Evolutionary conservation across 371 early-diverging fungal species (phyloP).

Genomic region (Dentiscutata heterogama): DNA sequence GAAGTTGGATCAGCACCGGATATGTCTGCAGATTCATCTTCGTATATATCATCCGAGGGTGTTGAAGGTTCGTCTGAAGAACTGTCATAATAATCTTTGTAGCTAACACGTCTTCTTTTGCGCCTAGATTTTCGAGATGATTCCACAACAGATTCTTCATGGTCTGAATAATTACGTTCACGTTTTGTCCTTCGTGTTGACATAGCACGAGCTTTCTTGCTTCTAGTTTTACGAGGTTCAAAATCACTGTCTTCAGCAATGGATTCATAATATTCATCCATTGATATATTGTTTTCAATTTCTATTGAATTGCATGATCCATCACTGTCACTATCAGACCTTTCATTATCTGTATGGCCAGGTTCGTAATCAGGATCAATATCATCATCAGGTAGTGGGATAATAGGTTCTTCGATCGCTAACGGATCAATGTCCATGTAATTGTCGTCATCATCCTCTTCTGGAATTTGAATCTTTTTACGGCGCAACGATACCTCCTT

Average conservation of each 20-base stretch:
- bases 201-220: too few species aligned
- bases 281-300: too few species aligned
- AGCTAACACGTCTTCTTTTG: too few species aligned
- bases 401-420: background rate
- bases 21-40: conserved; percentile 1
- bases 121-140: too few species aligned
- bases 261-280: too few species aligned
- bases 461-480: background rate
- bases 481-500: too few species aligned
- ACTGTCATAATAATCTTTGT: too few species aligned
- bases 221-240: too few species aligned
- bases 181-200: background rate
- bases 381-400: background rate
- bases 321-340: too few species aligned
- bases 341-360: background rate
- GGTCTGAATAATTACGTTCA: background rate
- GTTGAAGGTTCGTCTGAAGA: background rate
- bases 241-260: too few species aligned
- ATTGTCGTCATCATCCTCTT: background rate
- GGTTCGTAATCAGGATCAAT: background rate
- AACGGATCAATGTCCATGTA: background rate
- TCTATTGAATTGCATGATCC: too few species aligned
- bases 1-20: too few species aligned
- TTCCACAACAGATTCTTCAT: background rate
- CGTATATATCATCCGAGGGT: background rate